Evolutionary conservation across 2,329 filamentous ascomycete species (phyloP).

Genomic region (Phaeosphaeria sp.): DNA sequence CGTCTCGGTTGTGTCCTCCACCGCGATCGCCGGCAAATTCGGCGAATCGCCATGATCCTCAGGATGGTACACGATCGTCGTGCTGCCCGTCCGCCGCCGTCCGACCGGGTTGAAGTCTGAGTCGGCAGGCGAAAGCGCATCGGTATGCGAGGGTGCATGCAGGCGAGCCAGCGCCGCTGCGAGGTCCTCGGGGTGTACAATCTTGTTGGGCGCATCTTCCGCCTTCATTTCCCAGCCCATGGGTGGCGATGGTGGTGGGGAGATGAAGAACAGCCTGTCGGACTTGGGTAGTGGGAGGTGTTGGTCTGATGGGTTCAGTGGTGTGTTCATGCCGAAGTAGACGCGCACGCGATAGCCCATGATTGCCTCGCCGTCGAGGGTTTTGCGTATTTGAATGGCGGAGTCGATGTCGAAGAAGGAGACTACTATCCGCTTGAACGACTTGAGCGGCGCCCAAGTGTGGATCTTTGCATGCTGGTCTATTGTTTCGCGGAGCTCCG

Average conservation of each 20-base stretch:
- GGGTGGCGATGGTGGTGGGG: slow-evolving; percentile 67
- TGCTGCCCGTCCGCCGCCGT: slow-evolving; percentile 57
- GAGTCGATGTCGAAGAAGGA: slow-evolving; percentile 76
- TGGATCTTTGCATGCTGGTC: slow-evolving; percentile 73
- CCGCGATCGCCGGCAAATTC: slow-evolving; percentile 67
- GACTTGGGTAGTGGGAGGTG: slow-evolving; percentile 58
- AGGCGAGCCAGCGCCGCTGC: slow-evolving; percentile 63
- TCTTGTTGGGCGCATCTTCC: slow-evolving; percentile 70
- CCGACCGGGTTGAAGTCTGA: slow-evolving; percentile 23
- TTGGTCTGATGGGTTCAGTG: slow-evolving; percentile 48
- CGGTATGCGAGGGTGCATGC: slow-evolving; percentile 46
- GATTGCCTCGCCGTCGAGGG: slow-evolving; percentile 77
- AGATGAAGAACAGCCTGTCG: slow-evolving; percentile 71
- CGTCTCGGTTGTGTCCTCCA: slow-evolving; percentile 64
- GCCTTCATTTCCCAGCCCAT: slow-evolving; percentile 70
- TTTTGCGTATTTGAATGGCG: slow-evolving; percentile 72
- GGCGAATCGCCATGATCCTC: slow-evolving; percentile 67
- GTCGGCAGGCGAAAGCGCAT: slow-evolving; percentile 34
- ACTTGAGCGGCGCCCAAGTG: slow-evolving; percentile 81
- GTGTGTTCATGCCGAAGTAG: slow-evolving; percentile 49
- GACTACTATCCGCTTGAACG: slow-evolving; percentile 80
- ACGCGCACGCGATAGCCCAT: slow-evolving; percentile 65
- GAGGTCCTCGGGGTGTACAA: slow-evolving; percentile 69
- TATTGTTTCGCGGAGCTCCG: slow-evolving; percentile 75
- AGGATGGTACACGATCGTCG: slow-evolving; percentile 69